Conservation (phyloP, 306 rosid genomes). For the Dalbergia cochinchinensis region DNA sequence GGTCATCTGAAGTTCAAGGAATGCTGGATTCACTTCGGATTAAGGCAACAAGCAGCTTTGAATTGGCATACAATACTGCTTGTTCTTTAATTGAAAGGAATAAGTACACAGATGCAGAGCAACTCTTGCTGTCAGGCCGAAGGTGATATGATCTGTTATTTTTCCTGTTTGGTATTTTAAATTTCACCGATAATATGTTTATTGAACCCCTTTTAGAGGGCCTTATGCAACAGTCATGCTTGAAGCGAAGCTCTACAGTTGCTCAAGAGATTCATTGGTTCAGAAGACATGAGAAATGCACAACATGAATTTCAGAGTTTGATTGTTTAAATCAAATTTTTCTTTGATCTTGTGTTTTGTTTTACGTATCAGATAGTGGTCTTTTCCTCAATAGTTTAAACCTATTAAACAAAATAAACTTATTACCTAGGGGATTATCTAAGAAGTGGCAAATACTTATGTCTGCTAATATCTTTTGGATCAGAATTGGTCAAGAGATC, state of each 20-base stretch:
- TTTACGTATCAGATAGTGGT: slow-evolving; percentile 20
- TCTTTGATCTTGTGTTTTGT: not conserved
- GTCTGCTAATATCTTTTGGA: slow-evolving; percentile 41
- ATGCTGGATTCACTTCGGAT: slow-evolving; percentile 74
- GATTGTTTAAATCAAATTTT: slow-evolving; percentile 23
- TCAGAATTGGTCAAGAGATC: slow-evolving; percentile 90
- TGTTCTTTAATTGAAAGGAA: slow-evolving; percentile 81
- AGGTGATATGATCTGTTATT: slow-evolving; percentile 59
- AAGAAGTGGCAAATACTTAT: slow-evolving; percentile 30
- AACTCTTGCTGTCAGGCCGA: slow-evolving; percentile 81
- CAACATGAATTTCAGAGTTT: slow-evolving; percentile 23
- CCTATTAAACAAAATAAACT: slow-evolving; percentile 8
- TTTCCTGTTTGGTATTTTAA: slow-evolving; percentile 10
- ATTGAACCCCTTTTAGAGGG: slow-evolving; percentile 22
- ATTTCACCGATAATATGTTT: not conserved
- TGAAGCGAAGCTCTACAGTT: slow-evolving; percentile 3
- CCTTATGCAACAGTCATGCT: slow-evolving; percentile 32
- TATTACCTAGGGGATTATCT: not conserved
- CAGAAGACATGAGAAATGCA: slow-evolving; percentile 28
- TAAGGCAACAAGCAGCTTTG: slow-evolving; percentile 90
- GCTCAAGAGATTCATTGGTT: not conserved
- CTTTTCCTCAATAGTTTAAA: slow-evolving; percentile 19
- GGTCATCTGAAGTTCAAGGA: slow-evolving; percentile 86
- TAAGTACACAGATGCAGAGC: slow-evolving; percentile 87
- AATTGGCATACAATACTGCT: slow-evolving; percentile 92